phyloP scores from a whole-genome alignment of 495 filamentous ascomycete species.

The Xanthoparmelia taractica region DNA sequence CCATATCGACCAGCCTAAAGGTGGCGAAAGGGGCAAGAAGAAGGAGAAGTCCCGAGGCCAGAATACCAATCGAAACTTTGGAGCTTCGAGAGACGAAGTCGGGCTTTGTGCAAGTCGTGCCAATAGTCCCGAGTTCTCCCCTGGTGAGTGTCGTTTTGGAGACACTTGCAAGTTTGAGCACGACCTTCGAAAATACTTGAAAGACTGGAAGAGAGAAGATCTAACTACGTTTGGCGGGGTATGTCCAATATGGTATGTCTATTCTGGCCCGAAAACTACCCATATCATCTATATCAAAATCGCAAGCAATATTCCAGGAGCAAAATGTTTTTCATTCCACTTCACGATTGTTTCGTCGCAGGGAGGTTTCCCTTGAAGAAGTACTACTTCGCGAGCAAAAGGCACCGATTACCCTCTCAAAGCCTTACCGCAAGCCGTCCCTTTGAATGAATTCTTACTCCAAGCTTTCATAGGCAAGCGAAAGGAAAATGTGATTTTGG shows the following conservation, averaged over 20 bases:
- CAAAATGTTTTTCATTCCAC: not conserved
- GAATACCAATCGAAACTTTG: slow-evolving; percentile 81
- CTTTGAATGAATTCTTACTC: not conserved
- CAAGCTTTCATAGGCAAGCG: slow-evolving; percentile 36
- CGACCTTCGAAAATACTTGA: slow-evolving; percentile 74
- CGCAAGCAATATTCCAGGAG: not conserved
- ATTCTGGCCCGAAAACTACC: not conserved
- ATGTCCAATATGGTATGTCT: slow-evolving; percentile 59
- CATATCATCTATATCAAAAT: not conserved
- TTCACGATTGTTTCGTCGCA: not conserved
- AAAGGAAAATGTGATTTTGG: slow-evolving; percentile 70
- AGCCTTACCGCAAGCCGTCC: not conserved
- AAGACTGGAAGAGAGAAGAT: slow-evolving; percentile 71
- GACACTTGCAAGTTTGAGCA: slow-evolving; percentile 73
- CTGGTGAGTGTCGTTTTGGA: slow-evolving; percentile 60
- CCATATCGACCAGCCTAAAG: slow-evolving; percentile 35
- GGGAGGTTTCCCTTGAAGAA: not conserved
- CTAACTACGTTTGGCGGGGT: slow-evolving; percentile 62
- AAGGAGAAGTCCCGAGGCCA: slow-evolving; percentile 70
- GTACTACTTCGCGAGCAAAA: not conserved
- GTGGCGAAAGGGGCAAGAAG: slow-evolving; percentile 45
- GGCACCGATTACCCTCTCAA: not conserved
- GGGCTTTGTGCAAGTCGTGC: slow-evolving; percentile 67
- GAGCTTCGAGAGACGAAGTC: slow-evolving; percentile 66
- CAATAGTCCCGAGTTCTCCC: slow-evolving; percentile 66